Evolutionary conservation across 768 basidiomycete species (phyloP), one percentile per base, ranked within the genome.

Genomic region (Lactarius pseudohatsudake): DNA sequence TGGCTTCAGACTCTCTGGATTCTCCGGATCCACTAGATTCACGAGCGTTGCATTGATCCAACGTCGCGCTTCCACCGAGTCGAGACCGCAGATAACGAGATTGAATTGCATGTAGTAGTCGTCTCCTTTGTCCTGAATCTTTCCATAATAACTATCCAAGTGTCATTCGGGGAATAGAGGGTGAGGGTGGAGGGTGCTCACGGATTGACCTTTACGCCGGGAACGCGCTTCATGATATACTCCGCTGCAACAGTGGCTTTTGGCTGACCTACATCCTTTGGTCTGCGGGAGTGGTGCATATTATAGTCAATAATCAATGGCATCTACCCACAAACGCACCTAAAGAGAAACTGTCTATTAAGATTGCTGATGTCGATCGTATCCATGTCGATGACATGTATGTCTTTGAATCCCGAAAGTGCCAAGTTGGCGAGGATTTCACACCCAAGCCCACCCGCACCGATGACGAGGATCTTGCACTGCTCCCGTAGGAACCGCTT

Each of bases 351-450:
- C 78, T 99, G 97, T 59, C 97, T 85, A 77, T 99, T 99, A 70
- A 99, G 83, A 77, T 99, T 99, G 74, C 95, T 98, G 74, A 99
- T 92, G 79, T 99, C 96, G 76, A 98, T 99, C 18, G 96, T 98
- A 81, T 99, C 96, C 96, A 99, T 98, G 82, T 99, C 97, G 75
- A 99, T 98, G 67, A 99, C 96, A 81, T 98, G 94, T 71, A 98
- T 97, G 74, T 98, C 92, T 77, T 91, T 92, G 87, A 98, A 99
- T 30, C 97, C 97, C 55, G 93, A 91, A 71, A 98, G 79, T 28
- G 97, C 96, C 59, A 99, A 85, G 77, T 98, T 97, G 66, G 96
- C 92, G 50, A 99, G 82, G 71, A 98, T 98, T 81, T 99, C 97
- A 77, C 91, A 99, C 13, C 97, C 97, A 50, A 99, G 81, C 64